These are phyloP conservation scores for Plasmopara viticola DNA, from an alignment of 352 stramenopile species.

Conservation along the genomic window DNA sequence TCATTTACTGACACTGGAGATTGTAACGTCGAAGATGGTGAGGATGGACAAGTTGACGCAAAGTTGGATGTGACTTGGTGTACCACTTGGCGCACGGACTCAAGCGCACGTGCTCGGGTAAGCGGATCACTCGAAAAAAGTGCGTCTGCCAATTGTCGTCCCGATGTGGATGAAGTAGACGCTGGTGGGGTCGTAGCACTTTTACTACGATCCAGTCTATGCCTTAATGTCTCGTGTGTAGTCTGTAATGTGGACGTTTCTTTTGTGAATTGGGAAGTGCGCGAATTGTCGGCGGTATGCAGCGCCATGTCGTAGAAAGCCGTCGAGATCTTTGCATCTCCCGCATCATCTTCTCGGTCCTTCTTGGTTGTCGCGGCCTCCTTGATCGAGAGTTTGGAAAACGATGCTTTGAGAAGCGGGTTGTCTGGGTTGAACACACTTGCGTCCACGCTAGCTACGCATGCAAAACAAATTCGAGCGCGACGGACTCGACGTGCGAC, in stretches of 20 bases:
- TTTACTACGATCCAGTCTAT: conserved; percentile 21
- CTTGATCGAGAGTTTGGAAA: conserved; percentile 13
- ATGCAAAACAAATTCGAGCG: conserved; percentile 55
- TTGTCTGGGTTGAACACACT: conserved; percentile 35
- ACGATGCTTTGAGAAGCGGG: conserved; percentile 18
- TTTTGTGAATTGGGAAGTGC: conserved; percentile 8
- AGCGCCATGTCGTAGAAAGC: conserved; percentile 25
- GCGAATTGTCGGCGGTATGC: conserved; percentile 3
- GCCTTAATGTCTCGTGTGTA: conserved; percentile 11
- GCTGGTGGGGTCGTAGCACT: conserved; percentile 18
- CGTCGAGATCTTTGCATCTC: conserved; percentile 16
- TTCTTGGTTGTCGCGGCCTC: background rate
- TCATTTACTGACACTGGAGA: conserved; percentile 17
- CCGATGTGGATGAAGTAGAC: conserved; percentile 28
- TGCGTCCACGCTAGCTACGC: conserved; percentile 47
- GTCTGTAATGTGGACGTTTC: conserved; percentile 2
- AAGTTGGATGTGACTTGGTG: conserved; percentile 31
- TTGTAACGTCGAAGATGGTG: conserved; percentile 10
- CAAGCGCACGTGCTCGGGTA: conserved; percentile 43
- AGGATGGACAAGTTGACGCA: conserved; percentile 8
- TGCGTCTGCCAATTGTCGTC: conserved; percentile 51
- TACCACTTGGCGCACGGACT: conserved; percentile 44
- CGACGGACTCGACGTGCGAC: conserved; percentile 38
- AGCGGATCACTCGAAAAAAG: conserved; percentile 52
- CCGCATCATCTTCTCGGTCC: conserved; percentile 6